These are phyloP conservation scores for Sarocladium kiliense DNA, from an alignment of 2,329 filamentous ascomycete species.

Conservation along the genomic window DNA sequence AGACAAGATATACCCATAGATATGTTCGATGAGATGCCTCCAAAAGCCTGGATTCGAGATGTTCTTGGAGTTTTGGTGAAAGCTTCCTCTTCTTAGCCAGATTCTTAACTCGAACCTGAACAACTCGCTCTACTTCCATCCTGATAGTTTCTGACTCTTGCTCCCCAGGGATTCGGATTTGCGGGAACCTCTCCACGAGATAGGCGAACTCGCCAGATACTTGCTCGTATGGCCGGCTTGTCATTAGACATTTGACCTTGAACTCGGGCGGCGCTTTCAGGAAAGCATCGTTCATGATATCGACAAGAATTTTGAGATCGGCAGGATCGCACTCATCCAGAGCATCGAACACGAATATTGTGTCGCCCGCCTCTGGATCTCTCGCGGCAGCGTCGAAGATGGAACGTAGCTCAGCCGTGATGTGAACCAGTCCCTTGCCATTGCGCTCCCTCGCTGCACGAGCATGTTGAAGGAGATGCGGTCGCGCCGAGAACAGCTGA, in stretches of 20 bases:
- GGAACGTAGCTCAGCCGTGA: slow-evolving; percentile 25
- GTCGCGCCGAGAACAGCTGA: slow-evolving; percentile 28
- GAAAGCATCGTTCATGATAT: slow-evolving; percentile 22
- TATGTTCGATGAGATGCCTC: slow-evolving; percentile 15
- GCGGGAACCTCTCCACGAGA: slow-evolving; percentile 16
- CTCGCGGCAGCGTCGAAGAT: slow-evolving; percentile 17
- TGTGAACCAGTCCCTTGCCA: slow-evolving; percentile 15
- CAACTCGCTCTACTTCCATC: slow-evolving; percentile 29
- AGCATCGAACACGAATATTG: slow-evolving; percentile 34
- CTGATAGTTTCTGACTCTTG: slow-evolving; percentile 28
- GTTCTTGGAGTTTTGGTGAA: slow-evolving; percentile 10
- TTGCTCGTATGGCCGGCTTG: slow-evolving; percentile 23
- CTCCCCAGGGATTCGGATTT: slow-evolving; percentile 30
- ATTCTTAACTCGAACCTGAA: slow-evolving; percentile 20
- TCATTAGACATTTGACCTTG: slow-evolving; percentile 31
- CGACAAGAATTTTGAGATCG: background rate
- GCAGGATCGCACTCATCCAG: slow-evolving; percentile 31
- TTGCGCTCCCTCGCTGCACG: slow-evolving; percentile 15
- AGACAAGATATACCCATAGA: slow-evolving; percentile 20
- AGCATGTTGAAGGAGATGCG: slow-evolving; percentile 17
- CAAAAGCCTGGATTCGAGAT: slow-evolving; percentile 16
- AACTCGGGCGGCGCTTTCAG: background rate
- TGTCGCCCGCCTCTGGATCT: slow-evolving; percentile 14
- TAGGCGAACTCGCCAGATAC: slow-evolving; percentile 17
- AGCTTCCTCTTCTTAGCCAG: slow-evolving; percentile 16